Evolutionary conservation across 2,329 filamentous ascomycete genomes (phyloP).

Genomic region (Verticillium isaacii): DNA sequence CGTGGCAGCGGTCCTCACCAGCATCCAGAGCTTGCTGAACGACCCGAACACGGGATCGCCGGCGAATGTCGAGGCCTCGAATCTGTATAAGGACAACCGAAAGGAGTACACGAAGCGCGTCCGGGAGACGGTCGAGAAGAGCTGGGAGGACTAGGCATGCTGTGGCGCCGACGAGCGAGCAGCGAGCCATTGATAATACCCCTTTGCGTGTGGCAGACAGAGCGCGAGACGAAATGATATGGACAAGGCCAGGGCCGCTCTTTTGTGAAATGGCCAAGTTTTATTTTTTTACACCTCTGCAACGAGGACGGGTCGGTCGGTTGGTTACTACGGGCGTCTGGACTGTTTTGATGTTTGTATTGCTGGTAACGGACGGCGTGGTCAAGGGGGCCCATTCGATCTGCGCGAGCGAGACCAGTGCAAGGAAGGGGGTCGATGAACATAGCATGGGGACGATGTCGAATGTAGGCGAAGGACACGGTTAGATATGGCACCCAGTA

Average conservation of each 20-base stretch:
- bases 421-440: not conserved
- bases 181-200: not conserved
- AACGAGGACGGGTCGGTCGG: not conserved
- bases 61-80: constrained; percentile 96
- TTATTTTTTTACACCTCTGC: not conserved
- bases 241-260: not conserved
- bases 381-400: not conserved
- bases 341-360: not conserved
- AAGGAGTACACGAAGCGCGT: constrained; percentile 96
- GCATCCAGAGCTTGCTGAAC: constrained; percentile 95
- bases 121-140: constrained; percentile 96
- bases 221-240: not conserved
- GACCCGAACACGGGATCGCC: constrained; percentile 98
- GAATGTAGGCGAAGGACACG: not conserved
- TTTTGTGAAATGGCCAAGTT: not conserved
- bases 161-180: not conserved
- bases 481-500: not conserved
- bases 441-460: not conserved
- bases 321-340: not conserved
- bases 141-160: constrained; percentile 81
- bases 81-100: constrained; percentile 96
- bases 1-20: constrained; percentile 93
- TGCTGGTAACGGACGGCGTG: not conserved
- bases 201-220: not conserved
- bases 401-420: not conserved